Conservation (phyloP, 768 basidiomycete genomes). For the Agaricus sinodeliciosus region DNA sequence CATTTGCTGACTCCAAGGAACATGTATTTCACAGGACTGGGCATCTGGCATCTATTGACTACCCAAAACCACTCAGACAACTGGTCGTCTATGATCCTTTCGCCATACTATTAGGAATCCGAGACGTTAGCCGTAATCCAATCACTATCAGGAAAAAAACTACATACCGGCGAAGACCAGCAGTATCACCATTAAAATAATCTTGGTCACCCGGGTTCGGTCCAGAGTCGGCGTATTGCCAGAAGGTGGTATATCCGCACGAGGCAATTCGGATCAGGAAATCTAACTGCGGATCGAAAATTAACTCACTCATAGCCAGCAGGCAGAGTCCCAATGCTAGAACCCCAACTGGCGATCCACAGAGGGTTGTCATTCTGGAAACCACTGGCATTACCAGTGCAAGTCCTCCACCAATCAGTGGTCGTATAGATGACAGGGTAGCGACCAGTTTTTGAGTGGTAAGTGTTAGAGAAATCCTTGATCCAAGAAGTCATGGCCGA, state of each 20-base stretch:
- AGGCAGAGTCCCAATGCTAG: conserved; percentile 45
- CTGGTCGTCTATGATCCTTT: neutral
- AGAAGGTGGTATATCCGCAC: conserved; percentile 45
- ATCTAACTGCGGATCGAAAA: neutral
- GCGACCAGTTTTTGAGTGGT: conserved; percentile 40
- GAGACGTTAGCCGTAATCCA: neutral
- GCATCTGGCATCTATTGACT: too few species aligned
- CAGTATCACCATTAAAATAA: conserved; percentile 41
- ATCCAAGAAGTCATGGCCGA: conserved; percentile 61
- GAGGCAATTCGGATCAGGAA: neutral
- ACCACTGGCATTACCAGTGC: conserved; percentile 50
- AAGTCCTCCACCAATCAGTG: conserved; percentile 62
- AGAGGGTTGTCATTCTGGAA: conserved; percentile 50
- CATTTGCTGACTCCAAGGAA: too few species aligned
- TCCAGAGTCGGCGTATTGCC: conserved; percentile 54
- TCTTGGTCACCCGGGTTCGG: conserved; percentile 54
- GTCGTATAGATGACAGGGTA: conserved; percentile 43
- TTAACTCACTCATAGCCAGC: conserved; percentile 45
- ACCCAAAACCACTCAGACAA: neutral
- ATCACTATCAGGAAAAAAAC: neutral
- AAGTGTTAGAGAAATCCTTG: conserved; percentile 54
- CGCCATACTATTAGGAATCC: neutral
- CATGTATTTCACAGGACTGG: too few species aligned
- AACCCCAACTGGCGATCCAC: conserved; percentile 53
- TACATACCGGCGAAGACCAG: conserved; percentile 6